A percentile compares a stretch with the other conserved stretches of the same genome.
These are phyloP conservation scores for Metarhizium rileyi DNA, from an alignment of 2,329 filamentous ascomycete genomes.

Conservation along the genomic window DNA sequence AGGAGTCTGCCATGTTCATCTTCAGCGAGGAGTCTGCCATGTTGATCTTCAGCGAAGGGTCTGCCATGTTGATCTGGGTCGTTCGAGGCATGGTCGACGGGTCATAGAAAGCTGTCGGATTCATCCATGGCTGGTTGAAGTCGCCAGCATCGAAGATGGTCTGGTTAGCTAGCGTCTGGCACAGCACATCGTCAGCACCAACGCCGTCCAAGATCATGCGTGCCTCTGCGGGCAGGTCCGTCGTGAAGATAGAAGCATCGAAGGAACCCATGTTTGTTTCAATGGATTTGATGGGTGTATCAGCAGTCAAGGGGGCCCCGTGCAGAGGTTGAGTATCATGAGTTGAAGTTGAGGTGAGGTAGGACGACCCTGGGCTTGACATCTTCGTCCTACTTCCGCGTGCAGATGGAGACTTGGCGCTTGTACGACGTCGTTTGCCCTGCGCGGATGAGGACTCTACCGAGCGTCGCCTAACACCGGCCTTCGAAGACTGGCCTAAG, in stretches of 20 bases:
- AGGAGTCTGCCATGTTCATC: constrained; percentile 4
- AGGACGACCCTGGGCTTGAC: neutral
- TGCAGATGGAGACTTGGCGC: neutral
- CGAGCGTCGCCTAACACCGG: neutral
- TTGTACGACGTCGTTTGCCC: neutral
- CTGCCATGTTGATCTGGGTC: constrained; percentile 1
- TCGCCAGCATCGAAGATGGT: constrained; percentile 4
- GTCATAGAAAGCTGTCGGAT: neutral
- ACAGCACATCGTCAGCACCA: constrained; percentile 18
- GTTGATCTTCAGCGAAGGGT: constrained; percentile 1
- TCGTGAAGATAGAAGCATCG: constrained; percentile 28
- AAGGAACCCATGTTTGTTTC: neutral
- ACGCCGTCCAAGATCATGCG: constrained; percentile 29
- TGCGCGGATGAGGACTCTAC: neutral
- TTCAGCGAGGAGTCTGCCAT: constrained; percentile 5
- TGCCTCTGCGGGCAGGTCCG: constrained; percentile 31
- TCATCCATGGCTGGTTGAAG: neutral
- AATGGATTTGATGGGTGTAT: constrained; percentile 11
- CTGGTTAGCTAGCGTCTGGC: constrained; percentile 10
- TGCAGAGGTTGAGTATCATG: constrained; percentile 10
- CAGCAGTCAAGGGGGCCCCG: constrained; percentile 10
- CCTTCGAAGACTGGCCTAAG: neutral
- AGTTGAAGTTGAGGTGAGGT: neutral
- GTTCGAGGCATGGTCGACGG: constrained; percentile 2
- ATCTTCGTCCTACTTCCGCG: neutral